phyloP scores from a whole-genome alignment of 768 basidiomycete genomes.

The Rossbeevera mucosa region DNA sequence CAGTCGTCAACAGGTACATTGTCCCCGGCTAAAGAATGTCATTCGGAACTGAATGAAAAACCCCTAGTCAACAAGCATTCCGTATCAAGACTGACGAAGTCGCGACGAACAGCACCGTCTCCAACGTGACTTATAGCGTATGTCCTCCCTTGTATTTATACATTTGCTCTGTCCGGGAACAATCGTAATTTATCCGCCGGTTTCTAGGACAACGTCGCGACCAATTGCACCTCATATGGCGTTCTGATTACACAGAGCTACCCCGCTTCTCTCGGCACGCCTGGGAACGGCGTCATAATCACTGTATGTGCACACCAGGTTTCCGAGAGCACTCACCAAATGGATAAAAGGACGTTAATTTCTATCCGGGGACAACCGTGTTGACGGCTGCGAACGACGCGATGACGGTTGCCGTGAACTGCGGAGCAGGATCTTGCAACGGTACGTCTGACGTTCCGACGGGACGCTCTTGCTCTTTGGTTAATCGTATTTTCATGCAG shows the following conservation, averaged over 20 bases:
- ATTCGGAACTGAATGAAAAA: not conserved
- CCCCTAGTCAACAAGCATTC: conserved; percentile 45
- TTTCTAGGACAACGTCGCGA: conserved; percentile 47
- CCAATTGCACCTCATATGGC: conserved; percentile 46
- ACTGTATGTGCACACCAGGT: conserved; percentile 34
- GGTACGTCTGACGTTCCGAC: conserved; percentile 24
- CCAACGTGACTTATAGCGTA: conserved; percentile 47
- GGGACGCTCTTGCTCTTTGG: not conserved
- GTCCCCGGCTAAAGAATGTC: too few species aligned
- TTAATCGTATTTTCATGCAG: not conserved
- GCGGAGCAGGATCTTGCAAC: conserved; percentile 49
- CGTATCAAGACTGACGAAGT: conserved; percentile 53
- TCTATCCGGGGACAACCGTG: conserved; percentile 39
- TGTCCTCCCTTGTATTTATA: not conserved
- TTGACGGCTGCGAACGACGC: conserved; percentile 43
- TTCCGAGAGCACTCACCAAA: not conserved
- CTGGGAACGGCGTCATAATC: conserved; percentile 50
- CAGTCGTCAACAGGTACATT: conserved; percentile 35
- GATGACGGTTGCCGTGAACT: conserved; percentile 52
- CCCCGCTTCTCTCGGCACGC: conserved; percentile 48
- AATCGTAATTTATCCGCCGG: not conserved
- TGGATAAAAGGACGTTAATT: conserved; percentile 42
- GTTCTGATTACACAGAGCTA: conserved; percentile 62
- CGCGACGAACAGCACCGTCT: conserved; percentile 44
- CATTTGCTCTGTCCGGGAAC: not conserved